phyloP scores from a whole-genome alignment of 768 basidiomycete species.

The Boletus fagicola region DNA sequence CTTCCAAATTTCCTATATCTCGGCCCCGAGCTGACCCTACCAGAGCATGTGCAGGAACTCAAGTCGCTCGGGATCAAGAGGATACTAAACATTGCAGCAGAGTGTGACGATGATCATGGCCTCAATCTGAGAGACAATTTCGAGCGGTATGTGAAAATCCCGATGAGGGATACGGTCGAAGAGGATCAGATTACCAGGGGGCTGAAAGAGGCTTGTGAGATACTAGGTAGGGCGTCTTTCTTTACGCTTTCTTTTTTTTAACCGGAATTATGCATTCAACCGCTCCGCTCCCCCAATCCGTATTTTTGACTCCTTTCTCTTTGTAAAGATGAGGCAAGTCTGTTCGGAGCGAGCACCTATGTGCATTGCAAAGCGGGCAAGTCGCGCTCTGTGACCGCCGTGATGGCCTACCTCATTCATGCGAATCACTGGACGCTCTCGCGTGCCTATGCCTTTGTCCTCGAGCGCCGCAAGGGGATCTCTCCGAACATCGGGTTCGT shows the following conservation, averaged over 20 bases:
- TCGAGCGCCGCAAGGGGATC: slow-evolving; percentile 90
- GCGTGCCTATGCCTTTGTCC: slow-evolving; percentile 86
- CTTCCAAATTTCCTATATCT: slow-evolving; percentile 88
- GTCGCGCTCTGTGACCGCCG: slow-evolving; percentile 92
- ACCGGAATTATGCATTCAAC: slow-evolving; percentile 5
- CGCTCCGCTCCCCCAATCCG: background rate
- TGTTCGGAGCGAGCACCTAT: slow-evolving; percentile 87
- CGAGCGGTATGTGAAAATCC: slow-evolving; percentile 81
- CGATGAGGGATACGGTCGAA: slow-evolving; percentile 95
- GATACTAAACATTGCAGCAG: slow-evolving; percentile 88
- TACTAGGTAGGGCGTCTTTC: slow-evolving; percentile 63
- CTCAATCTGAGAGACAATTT: slow-evolving; percentile 66
- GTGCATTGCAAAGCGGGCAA: slow-evolving; percentile 97
- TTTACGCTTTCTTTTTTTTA: background rate
- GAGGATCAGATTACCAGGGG: slow-evolving; percentile 84
- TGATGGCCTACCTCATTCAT: slow-evolving; percentile 96
- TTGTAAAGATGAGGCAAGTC: slow-evolving; percentile 77
- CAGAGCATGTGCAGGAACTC: slow-evolving; percentile 75
- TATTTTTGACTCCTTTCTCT: slow-evolving; percentile 6
- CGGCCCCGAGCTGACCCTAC: slow-evolving; percentile 78
- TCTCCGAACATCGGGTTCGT: slow-evolving; percentile 98
- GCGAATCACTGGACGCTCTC: slow-evolving; percentile 96
- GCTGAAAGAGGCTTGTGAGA: slow-evolving; percentile 80
- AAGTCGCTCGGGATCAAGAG: slow-evolving; percentile 75
- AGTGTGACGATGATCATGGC: slow-evolving; percentile 85